Evolutionary conservation across 192 early-diverging fungal genomes (phyloP).

Genomic region (Spinellus fusiger): DNA sequence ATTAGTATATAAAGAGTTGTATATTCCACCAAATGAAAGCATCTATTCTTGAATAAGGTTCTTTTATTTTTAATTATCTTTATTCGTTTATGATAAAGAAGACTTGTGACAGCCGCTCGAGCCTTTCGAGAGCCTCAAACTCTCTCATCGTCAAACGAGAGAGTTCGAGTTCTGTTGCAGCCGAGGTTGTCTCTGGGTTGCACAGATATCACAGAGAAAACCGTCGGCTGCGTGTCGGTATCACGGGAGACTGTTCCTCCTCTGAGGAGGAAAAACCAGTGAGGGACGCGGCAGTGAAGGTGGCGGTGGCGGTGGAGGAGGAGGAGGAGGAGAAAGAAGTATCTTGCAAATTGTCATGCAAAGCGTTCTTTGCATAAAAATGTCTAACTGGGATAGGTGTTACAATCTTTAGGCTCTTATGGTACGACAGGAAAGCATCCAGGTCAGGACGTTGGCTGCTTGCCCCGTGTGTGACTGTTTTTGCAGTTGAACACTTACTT

Average conservation of each 20-base stretch:
- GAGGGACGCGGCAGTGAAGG: background rate
- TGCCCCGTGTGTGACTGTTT: background rate
- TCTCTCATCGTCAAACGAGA: too few species aligned
- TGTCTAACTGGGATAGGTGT: too few species aligned
- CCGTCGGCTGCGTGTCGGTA: background rate
- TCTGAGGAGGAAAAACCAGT: background rate
- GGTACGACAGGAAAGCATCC: too few species aligned
- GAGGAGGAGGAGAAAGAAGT: background rate
- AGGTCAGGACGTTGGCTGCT: background rate
- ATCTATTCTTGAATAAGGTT: too few species aligned
- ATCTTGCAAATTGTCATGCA: background rate
- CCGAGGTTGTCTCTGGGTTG: conserved; percentile 10
- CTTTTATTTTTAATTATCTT: too few species aligned
- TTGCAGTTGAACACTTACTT: background rate
- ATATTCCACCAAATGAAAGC: too few species aligned
- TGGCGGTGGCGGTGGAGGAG: conserved; percentile 3
- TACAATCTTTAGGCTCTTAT: too few species aligned
- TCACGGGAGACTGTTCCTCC: background rate
- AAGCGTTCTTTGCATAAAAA: background rate
- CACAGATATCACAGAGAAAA: conserved; percentile 26
- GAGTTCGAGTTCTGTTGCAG: too few species aligned
- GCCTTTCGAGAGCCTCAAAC: too few species aligned
- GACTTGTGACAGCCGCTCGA: too few species aligned
- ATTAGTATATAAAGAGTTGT: too few species aligned
- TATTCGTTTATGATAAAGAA: too few species aligned